phyloP scores from a whole-genome alignment of 768 basidiomycete genomes.

The Tulasnella sp. region DNA sequence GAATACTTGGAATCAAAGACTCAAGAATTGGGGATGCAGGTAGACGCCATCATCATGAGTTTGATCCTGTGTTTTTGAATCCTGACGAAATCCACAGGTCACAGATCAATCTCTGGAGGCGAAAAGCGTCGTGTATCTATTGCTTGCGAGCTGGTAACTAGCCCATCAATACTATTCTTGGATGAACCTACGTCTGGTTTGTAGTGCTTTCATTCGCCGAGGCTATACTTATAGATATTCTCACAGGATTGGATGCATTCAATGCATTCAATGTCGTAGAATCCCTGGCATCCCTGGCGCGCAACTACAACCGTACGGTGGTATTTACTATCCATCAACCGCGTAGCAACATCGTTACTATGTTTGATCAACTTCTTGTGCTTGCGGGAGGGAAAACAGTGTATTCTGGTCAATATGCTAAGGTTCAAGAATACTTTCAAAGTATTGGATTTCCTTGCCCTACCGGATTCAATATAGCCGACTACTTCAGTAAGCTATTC shows the following conservation, averaged over 20 bases:
- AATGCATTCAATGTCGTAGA: constrained; percentile 94
- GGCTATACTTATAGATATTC: not conserved
- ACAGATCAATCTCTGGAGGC: constrained; percentile 87
- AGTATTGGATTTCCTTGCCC: constrained; percentile 76
- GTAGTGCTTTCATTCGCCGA: constrained; percentile 20
- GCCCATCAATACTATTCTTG: constrained; percentile 88
- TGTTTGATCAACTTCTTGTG: constrained; percentile 86
- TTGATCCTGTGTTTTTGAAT: not conserved
- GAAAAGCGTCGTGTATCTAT: constrained; percentile 96
- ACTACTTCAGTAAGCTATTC: constrained; percentile 71
- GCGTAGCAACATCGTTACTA: constrained; percentile 88
- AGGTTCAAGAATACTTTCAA: constrained; percentile 71
- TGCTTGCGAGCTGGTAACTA: constrained; percentile 95
- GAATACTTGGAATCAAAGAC: constrained; percentile 82
- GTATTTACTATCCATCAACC: constrained; percentile 98
- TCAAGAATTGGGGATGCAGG: constrained; percentile 80
- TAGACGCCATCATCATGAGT: constrained; percentile 26
- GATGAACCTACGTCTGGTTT: constrained; percentile 94
- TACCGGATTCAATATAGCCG: constrained; percentile 90
- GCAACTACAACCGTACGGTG: constrained; percentile 85
- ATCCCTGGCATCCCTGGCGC: constrained; percentile 69
- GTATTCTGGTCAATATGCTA: constrained; percentile 65
- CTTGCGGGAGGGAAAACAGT: constrained; percentile 73
- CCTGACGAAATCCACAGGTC: constrained; percentile 34
- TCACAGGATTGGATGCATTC: constrained; percentile 78